A percentile compares a stretch with the other conserved stretches of the same genome.
Conservation (phyloP, 2,329 filamentous ascomycete species). For the Pseudogymnoascus sp. region DNA sequence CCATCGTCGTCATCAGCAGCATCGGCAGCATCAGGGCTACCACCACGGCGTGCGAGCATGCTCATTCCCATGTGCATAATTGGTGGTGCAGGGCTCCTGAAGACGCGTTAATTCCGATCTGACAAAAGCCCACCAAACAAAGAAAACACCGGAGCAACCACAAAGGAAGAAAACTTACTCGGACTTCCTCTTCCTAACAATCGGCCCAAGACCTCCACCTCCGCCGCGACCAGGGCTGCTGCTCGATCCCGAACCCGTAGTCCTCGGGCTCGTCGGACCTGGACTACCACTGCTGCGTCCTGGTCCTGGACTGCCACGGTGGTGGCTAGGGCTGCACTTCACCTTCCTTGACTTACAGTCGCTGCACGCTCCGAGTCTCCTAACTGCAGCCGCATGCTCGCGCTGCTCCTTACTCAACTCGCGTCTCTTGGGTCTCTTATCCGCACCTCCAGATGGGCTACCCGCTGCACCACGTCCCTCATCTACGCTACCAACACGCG, state of each 20-base stretch:
- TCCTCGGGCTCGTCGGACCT: background rate
- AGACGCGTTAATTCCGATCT: background rate
- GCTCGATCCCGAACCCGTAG: background rate
- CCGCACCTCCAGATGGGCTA: background rate
- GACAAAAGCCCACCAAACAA: too few species aligned
- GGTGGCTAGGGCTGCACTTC: background rate
- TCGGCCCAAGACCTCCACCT: background rate
- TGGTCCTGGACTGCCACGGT: background rate
- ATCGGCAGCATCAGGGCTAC: background rate
- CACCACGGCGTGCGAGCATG: background rate
- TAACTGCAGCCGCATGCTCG: background rate
- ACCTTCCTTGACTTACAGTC: conserved; percentile 3
- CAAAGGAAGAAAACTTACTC: background rate
- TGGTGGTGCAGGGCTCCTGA: background rate
- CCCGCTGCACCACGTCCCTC: background rate
- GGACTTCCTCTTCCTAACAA: background rate
- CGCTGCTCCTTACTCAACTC: background rate
- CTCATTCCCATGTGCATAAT: background rate
- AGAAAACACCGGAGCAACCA: background rate
- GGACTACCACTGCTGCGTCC: background rate
- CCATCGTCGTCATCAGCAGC: background rate
- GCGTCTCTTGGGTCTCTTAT: background rate
- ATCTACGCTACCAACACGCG: background rate
- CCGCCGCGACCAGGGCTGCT: background rate
- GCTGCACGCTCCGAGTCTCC: background rate